phyloP scores from a whole-genome alignment of 164 flowering plant species.

The Annona cherimola region DNA sequence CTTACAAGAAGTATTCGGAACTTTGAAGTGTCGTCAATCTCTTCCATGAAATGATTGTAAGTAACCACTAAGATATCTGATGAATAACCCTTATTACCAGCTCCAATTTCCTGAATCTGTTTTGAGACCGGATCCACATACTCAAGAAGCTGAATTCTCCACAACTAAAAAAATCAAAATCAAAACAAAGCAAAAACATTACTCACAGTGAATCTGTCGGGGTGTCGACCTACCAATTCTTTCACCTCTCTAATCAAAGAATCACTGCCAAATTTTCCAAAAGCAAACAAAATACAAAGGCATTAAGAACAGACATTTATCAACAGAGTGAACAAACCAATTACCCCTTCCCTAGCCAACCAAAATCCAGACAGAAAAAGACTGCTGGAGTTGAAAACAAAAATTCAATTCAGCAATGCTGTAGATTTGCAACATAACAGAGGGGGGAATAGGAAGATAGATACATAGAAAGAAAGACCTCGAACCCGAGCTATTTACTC shows the following conservation, averaged over 20 bases:
- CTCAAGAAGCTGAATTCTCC: not conserved
- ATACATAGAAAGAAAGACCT: not conserved
- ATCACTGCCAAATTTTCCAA: conserved; percentile 40
- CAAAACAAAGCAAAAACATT: not conserved
- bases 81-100: conserved; percentile 61
- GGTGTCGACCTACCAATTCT: conserved; percentile 74
- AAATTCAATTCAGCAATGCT: not conserved
- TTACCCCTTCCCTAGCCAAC: not conserved
- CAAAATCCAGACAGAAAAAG: not conserved
- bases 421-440: not conserved
- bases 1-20: conserved; percentile 91
- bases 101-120: conserved; percentile 60
- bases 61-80: conserved; percentile 79
- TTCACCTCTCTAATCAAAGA: conserved; percentile 59
- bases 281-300: not conserved
- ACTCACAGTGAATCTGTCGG: conserved; percentile 61
- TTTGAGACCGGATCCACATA: conserved; percentile 6
- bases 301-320: not conserved
- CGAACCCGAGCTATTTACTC: not conserved
- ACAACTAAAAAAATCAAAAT: not conserved
- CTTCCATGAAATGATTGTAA: conserved; percentile 40
- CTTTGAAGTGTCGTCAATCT: conserved; percentile 53
- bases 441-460: not conserved
- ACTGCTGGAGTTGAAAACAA: not conserved
- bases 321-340: not conserved